Evolutionary conservation across 306 rosid species (phyloP).

Genomic region (Rosa persica): DNA sequence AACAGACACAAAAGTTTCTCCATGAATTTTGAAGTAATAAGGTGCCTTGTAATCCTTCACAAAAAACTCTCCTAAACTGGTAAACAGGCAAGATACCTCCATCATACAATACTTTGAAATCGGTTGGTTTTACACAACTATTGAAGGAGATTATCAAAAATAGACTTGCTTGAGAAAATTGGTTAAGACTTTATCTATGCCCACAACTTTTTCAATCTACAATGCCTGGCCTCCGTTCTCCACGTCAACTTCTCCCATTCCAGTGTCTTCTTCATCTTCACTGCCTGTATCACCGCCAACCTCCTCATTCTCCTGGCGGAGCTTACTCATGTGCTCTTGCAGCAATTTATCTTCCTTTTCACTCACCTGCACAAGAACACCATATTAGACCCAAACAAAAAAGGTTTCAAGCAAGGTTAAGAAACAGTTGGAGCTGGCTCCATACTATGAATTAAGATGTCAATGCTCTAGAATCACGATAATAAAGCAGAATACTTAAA

Average conservation of each 20-base stretch:
- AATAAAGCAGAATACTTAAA: not conserved
- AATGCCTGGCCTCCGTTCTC: constrained; percentile 60
- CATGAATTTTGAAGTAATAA: not conserved
- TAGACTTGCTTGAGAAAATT: constrained; percentile 24
- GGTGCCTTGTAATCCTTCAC: not conserved
- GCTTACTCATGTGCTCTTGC: constrained; percentile 82
- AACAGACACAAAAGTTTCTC: not conserved
- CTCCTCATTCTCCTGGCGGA: constrained; percentile 76
- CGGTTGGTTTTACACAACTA: constrained; percentile 38
- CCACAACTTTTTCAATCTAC: constrained; percentile 48
- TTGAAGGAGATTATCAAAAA: constrained; percentile 13
- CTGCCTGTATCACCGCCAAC: constrained; percentile 76
- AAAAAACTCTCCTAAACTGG: constrained; percentile 16
- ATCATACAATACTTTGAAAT: constrained; percentile 20
- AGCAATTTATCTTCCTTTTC: constrained; percentile 87
- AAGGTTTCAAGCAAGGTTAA: not conserved
- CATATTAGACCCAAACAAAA: constrained; percentile 23
- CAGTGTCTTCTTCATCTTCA: constrained; percentile 94
- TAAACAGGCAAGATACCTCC: constrained; percentile 33
- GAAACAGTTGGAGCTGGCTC: not conserved
- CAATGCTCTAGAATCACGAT: not conserved
- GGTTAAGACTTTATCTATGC: constrained; percentile 19
- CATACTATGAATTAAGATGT: not conserved
- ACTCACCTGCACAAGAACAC: constrained; percentile 68
- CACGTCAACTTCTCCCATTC: constrained; percentile 90